Evolutionary conservation across 2,329 filamentous ascomycete genomes (phyloP).

Genomic region (Alternaria gaisen): DNA sequence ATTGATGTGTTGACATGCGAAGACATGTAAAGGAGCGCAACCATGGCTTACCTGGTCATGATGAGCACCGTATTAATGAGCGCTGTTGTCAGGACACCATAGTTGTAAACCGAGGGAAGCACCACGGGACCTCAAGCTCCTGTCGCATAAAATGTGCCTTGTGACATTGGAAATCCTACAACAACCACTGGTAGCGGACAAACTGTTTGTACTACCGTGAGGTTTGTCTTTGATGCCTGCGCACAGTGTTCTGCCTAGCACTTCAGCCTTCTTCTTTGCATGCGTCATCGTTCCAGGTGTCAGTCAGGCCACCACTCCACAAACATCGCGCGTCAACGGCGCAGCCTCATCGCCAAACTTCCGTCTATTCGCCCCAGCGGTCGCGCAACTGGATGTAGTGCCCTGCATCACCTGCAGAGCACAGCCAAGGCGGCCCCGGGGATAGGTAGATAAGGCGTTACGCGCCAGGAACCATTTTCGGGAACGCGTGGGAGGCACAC

Average conservation of each 20-base stretch:
- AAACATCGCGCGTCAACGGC: not conserved
- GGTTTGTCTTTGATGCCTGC: not conserved
- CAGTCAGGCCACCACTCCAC: conserved; percentile 2
- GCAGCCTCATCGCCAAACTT: conserved; percentile 1
- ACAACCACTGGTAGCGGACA: not conserved
- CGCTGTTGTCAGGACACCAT: not conserved
- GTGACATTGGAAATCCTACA: not conserved
- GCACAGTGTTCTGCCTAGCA: not conserved
- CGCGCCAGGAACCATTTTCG: conserved; percentile 10
- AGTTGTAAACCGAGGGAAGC: not conserved
- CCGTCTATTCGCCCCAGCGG: not conserved
- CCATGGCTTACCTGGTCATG: not conserved
- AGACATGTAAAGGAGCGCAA: not conserved
- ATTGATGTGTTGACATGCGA: not conserved
- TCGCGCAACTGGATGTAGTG: not conserved
- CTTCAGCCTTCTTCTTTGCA: not conserved
- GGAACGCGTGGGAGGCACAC: conserved; percentile 22
- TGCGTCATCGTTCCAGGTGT: conserved; percentile 7
- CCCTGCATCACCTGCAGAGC: conserved; percentile 11
- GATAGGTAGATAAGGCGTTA: conserved; percentile 9
- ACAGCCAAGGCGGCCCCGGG: conserved; percentile 9
- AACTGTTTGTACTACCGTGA: not conserved
- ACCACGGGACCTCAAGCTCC: no score
- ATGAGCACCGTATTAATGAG: not conserved
- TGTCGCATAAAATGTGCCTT: not conserved